Percentiles rank a stretch among this genome's conserved stretches.
phyloP scores from a whole-genome alignment of 169 alveolate species.

The Eimeria acervulina region DNA sequence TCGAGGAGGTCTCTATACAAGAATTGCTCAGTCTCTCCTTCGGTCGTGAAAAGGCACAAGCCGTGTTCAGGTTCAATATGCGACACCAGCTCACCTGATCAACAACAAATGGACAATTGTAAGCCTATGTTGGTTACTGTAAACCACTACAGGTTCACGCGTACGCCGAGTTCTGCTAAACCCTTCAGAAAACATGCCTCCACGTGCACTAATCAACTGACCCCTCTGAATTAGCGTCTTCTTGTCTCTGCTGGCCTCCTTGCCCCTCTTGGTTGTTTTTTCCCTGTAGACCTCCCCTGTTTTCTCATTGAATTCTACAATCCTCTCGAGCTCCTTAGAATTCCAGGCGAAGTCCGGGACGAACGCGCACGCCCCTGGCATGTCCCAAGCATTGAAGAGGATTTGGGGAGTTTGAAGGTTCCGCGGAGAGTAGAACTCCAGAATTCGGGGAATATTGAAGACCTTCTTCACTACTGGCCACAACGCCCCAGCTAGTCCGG shows the following conservation, averaged over 20 bases:
- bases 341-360: constrained; percentile 61
- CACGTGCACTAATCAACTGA: background rate
- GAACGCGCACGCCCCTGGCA: constrained; percentile 63
- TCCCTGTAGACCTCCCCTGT: constrained; percentile 43
- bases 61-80: constrained; percentile 26
- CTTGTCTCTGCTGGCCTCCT: constrained; percentile 1
- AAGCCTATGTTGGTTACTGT: background rate
- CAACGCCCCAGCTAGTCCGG: constrained; percentile 53
- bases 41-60: constrained; percentile 19
- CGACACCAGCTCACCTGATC: constrained; percentile 69
- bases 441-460: constrained; percentile 41
- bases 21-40: constrained; percentile 45
- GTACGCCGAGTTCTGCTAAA: background rate
- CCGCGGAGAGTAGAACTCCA: constrained; percentile 54
- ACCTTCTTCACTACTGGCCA: constrained; percentile 62
- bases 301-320: constrained; percentile 19
- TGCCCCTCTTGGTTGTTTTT: constrained; percentile 36
- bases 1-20: constrained; percentile 45
- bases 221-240: constrained; percentile 51
- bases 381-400: constrained; percentile 56
- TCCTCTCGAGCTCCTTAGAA: background rate
- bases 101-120: background rate
- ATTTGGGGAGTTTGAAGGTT: constrained; percentile 62
- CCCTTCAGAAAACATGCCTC: background rate
- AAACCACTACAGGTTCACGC: background rate